Conservation (phyloP, 495 filamentous ascomycete species). For the Annulohypoxylon moriforme region DNA sequence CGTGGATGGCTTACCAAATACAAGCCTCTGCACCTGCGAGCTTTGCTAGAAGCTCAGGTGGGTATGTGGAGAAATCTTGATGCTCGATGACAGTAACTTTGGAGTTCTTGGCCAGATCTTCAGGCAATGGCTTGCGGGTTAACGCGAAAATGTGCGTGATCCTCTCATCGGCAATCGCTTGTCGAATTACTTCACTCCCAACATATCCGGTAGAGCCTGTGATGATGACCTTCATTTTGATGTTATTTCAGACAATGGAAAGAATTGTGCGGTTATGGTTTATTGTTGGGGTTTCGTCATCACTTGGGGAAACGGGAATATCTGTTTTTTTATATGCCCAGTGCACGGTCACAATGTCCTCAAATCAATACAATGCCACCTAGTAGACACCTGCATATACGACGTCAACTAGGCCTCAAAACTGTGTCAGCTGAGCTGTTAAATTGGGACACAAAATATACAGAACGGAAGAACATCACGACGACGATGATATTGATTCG, state of each 20-base stretch:
- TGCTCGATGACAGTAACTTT: slow-evolving; percentile 60
- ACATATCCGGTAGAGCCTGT: slow-evolving; percentile 65
- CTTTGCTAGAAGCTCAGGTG: slow-evolving; percentile 51
- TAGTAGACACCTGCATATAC: background rate
- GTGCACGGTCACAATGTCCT: background rate
- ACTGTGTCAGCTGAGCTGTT: background rate
- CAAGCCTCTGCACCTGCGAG: slow-evolving; percentile 63
- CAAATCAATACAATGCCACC: background rate
- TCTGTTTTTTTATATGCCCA: background rate
- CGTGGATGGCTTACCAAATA: slow-evolving; percentile 57
- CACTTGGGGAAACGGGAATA: background rate
- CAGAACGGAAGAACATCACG: background rate
- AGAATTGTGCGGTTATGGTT: background rate
- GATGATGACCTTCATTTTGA: slow-evolving; percentile 63
- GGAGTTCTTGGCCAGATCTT: slow-evolving; percentile 40
- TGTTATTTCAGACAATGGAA: background rate
- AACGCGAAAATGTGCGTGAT: slow-evolving; percentile 64
- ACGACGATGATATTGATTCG: background rate
- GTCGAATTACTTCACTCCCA: slow-evolving; percentile 59
- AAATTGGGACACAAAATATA: background rate
- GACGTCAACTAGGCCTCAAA: background rate
- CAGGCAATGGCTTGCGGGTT: slow-evolving; percentile 54
- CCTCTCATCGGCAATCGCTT: slow-evolving; percentile 55
- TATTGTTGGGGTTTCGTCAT: background rate
- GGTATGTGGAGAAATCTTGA: slow-evolving; percentile 59